Base-by-base conservation (phyloP, 331 rosid genomes). In the Erythrophleum ivorense region DNA sequence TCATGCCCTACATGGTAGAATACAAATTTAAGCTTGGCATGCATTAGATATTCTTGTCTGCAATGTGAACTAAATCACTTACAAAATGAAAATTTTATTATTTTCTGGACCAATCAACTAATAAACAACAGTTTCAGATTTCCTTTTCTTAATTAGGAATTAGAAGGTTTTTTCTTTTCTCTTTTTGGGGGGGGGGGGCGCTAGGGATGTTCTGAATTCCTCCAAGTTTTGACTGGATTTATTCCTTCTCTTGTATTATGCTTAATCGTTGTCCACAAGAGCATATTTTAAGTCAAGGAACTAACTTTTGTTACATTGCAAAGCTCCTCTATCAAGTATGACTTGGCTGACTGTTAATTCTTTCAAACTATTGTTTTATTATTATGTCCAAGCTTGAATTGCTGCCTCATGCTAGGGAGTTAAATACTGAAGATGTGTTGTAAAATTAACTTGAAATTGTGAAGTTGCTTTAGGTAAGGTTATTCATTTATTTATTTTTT, bases 1-100 rank as follows among this genome's bases (percentile, higher is more conserved):
- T 80, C 91, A 86, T 96, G 91, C 98, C 99, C 54, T 67, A 88
- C 78, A 86, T 96, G 98, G 99, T 96, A 91, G 79, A 66, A 81
- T 48, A 71, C 75, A 80, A 74, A 80, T 62, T 74, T 71, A 16
- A 86, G 65, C 53, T 7, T 24, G 34, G 31, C 68, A 70, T 45
- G 73, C 9, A 1, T 77, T 82, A 16, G 65, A 46, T 79, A 58
- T n/a, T 73, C 52, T 73, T 49, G 43, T 79, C 41, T 66, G 49
- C 49, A 63, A 63, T 63, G 45, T 63, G 67, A 63, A 65, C 48
- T 48, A 24, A 71, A 64, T 60, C 18, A 54, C 70, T 49, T 68
- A 67, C 24, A 29, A 36, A 38, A 52, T 76, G 58, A 52, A 53
- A 71, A 21, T 68, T 19, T 34, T 50, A 60, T 63, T 55, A 62